phyloP scores from a whole-genome alignment of 768 basidiomycete genomes.

The Naganishia antarctica region DNA sequence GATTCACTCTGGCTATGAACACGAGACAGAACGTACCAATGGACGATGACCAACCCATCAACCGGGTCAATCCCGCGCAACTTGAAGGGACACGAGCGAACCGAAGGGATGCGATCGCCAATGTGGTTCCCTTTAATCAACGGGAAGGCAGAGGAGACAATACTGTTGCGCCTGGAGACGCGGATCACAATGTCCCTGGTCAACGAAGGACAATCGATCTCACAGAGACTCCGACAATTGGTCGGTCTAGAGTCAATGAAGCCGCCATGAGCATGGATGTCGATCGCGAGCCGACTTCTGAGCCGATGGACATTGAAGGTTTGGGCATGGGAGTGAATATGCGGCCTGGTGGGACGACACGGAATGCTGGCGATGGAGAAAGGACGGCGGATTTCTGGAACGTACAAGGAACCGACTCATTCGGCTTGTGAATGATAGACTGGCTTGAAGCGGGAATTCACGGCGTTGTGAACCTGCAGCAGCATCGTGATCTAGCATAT shows the following conservation, averaged over 20 bases:
- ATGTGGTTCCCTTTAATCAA: background rate
- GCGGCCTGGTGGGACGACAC: background rate
- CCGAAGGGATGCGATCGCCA: background rate
- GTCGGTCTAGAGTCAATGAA: background rate
- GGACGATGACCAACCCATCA: slow-evolving; percentile 3
- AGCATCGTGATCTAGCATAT: background rate
- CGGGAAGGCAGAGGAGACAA: background rate
- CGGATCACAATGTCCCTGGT: background rate
- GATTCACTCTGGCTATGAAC: slow-evolving; percentile 13
- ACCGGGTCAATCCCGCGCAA: background rate
- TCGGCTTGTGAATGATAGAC: background rate
- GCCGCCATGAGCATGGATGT: slow-evolving; percentile 9
- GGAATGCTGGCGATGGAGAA: background rate
- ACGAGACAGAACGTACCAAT: slow-evolving; percentile 14
- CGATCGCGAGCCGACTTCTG: slow-evolving; percentile 9
- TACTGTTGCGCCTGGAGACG: background rate
- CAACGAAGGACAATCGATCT: background rate
- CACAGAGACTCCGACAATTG: background rate
- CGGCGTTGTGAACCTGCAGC: no score
- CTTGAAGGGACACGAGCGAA: background rate
- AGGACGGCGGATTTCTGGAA: slow-evolving; percentile 3
- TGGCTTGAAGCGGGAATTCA: no score
- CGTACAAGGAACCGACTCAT: background rate
- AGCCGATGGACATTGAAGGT: slow-evolving; percentile 13
- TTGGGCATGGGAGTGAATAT: background rate